Evolutionary conservation across 495 filamentous ascomycete genomes (phyloP).

Genomic region (Penicillium pulvis): DNA sequence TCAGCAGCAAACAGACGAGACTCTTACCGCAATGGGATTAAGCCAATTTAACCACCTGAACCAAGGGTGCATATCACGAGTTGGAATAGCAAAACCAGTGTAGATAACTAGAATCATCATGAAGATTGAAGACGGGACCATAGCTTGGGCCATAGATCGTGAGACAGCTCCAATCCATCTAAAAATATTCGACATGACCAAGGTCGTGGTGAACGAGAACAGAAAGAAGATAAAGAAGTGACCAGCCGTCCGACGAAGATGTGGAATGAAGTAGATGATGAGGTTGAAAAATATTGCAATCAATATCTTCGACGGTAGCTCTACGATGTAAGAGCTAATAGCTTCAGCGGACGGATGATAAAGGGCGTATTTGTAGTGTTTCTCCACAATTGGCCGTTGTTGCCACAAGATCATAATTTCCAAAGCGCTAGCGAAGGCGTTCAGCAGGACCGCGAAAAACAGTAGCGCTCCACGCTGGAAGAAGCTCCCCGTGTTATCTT

Average conservation of each 20-base stretch:
- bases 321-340: constrained; percentile 78
- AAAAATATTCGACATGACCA: constrained; percentile 77
- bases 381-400: constrained; percentile 90
- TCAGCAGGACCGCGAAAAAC: constrained; percentile 86
- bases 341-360: constrained; percentile 91
- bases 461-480: constrained; percentile 79
- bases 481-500: constrained; percentile 63
- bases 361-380: constrained; percentile 85
- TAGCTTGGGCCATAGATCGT: constrained; percentile 76
- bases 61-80: constrained; percentile 72
- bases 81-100: constrained; percentile 86
- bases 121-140: constrained; percentile 79
- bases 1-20: background rate
- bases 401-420: constrained; percentile 82
- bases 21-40: constrained; percentile 66
- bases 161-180: constrained; percentile 80
- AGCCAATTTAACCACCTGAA: constrained; percentile 87
- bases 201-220: constrained; percentile 67
- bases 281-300: constrained; percentile 64
- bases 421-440: constrained; percentile 76
- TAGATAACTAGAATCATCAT: constrained; percentile 85
- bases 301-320: constrained; percentile 66
- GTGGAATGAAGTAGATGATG: constrained; percentile 83
- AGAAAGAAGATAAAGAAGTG: constrained; percentile 68
- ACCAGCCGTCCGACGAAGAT: constrained; percentile 73